Evolutionary conservation across 2,329 filamentous ascomycete species (phyloP), one percentile per base, ranked within the genome.

Genomic region (Teratosphaeria nubilosa): DNA sequence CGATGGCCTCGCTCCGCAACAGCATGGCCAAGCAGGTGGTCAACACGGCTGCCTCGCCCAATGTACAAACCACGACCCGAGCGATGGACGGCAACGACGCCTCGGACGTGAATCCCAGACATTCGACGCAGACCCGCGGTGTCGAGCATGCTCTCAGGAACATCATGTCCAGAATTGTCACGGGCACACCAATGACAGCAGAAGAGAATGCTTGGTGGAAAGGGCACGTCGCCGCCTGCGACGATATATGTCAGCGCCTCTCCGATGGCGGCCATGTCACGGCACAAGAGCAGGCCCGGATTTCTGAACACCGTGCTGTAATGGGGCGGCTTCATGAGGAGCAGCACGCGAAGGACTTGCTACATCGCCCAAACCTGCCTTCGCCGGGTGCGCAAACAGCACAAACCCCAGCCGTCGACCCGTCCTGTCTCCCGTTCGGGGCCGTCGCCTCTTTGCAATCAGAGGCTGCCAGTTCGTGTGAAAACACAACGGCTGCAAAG

Each of bases 1-100:
- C 67, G 16, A 65, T 67, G 59, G 64, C 65, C 41, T 65, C 62
- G 41, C 64, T 68, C 51, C 63, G 61, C 34, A 55, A 63, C 52
- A 16, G 25, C 51, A 30, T 30, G 14, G 63, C 58, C 61, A 63
- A 65, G 54, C 57, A 59, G 31, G 58, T 64, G 55, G 32, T 54
- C 53, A 60, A 58, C 51, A 51, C 55, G 51, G 50, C 48, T 22
- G 54, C 59, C 9, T 51, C 60, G 14, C 53, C 55, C 16, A 54
- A 37, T 53, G 52, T 50, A 51, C 31, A 51, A 25, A 53, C 32
- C 45, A 56, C 51, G 22, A 45, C 45, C 50, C 48, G 14, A 20
- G 54, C 25, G 13, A 27, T 32, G n/a, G 51, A 30, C 22, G n/a
- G 6, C 53, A 31, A 20, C 41, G n/a, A 48, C 41, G 20, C n/a